Conservation (phyloP, 139 green algal species). For the Eudorina sp. region DNA sequence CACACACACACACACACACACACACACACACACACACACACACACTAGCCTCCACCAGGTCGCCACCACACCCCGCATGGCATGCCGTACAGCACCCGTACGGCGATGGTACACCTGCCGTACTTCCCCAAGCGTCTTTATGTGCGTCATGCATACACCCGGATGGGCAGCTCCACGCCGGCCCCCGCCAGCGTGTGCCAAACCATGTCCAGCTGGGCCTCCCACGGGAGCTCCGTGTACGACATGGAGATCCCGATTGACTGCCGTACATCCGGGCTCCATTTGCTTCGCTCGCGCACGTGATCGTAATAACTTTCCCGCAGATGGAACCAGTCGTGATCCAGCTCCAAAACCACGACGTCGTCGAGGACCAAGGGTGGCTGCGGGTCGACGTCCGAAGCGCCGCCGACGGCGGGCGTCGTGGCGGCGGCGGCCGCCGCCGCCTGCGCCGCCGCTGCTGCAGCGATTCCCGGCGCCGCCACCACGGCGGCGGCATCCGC, state of each 20-base stretch:
- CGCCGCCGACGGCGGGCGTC: not conserved
- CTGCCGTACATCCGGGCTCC: slow-evolving; percentile 2
- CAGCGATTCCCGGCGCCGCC: not conserved
- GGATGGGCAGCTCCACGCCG: slow-evolving; percentile 27
- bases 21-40: not conserved
- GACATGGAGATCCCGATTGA: not conserved
- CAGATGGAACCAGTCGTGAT: slow-evolving; percentile 51
- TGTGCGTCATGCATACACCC: slow-evolving; percentile 5
- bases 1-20: not conserved
- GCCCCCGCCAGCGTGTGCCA: not conserved
- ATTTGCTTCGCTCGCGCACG: not conserved
- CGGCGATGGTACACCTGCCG: too few relatives aligned
- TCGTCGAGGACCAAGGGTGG: not conserved
- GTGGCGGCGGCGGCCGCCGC: not conserved
- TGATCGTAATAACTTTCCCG: slow-evolving; percentile 2
- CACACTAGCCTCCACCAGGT: not conserved
- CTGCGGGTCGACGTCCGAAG: too few relatives aligned
- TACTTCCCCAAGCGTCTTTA: too few relatives aligned
- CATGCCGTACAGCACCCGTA: too few relatives aligned
- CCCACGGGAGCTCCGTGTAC: slow-evolving; percentile 38
- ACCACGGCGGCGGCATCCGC: not conserved
- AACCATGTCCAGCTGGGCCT: slow-evolving; percentile 33
- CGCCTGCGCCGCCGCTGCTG: not conserved
- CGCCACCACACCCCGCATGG: too few relatives aligned
- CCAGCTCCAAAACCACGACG: slow-evolving; percentile 30